Base-by-base conservation (phyloP, 345 rosid species). In the Jatropha curcas region DNA sequence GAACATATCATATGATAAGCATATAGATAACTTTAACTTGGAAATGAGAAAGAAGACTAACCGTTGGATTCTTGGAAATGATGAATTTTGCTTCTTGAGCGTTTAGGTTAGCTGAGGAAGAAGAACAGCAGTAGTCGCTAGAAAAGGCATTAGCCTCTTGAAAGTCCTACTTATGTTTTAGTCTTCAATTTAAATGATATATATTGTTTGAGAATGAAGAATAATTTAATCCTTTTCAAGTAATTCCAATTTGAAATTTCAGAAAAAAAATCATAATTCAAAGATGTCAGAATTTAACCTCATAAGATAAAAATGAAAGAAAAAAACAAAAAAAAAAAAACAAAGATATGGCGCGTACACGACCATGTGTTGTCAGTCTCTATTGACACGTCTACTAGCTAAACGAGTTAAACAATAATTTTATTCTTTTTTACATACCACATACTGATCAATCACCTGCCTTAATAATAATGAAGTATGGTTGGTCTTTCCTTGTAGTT, bases 261-360 rank as follows among this genome's bases (percentile, higher is more conserved):
- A 10, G 39, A 70, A 37, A 57, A 65, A 73, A 63, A 73, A n/a
- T 4, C 12, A 7, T 1, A 53, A 55, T 2, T 48, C n/a, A 65
- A 77, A 74, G 86, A 72, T 76, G 78, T 66, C 60, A 71, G 76
- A 81, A 80, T 73, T 77, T 50, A 77, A 70, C n/a, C 53, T 82
- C 68, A 50, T 63, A 60, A 17, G 76, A 59, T 65, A n/a, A n/a
- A n/a, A n/a, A n/a, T n/a, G n/a, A n/a, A n/a, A n/a, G n/a, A n/a
- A n/a, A n/a, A n/a, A n/a, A n/a, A n/a, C n/a, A n/a, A n/a, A n/a
- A n/a, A 52, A 39, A 59, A 71, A 71, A 67, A 73, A 33, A 80
- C 16, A 81, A 82, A 85, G 84, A 60, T 37, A 74, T 70, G 79
- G 87, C 77, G 20, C 37, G 66, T 77, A 67, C 4, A 22, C 53